phyloP scores from a whole-genome alignment of 148 eudicot genomes.

The Linanthus parryae region DNA sequence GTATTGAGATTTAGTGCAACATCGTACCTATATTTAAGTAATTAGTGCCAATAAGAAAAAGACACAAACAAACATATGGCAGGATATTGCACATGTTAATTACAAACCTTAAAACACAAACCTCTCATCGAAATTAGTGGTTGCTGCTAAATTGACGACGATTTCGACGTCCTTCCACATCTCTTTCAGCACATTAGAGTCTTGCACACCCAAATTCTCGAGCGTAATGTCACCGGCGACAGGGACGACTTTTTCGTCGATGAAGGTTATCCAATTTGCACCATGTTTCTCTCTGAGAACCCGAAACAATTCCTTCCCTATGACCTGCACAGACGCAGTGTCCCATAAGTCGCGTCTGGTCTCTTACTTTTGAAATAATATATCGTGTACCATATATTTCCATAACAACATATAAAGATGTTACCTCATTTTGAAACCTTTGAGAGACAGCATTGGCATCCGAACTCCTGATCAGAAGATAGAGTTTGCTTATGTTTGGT shows the following conservation, averaged over 20 bases:
- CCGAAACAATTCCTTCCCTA: slow-evolving; percentile 54
- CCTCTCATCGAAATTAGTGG: slow-evolving; percentile 19
- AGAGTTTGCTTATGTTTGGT: slow-evolving; percentile 7
- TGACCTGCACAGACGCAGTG: too few relatives aligned
- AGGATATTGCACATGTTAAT: too few relatives aligned
- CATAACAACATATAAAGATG: too few relatives aligned
- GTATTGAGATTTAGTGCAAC: slow-evolving; percentile 47
- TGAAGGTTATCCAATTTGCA: slow-evolving; percentile 25
- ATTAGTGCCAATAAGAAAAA: too few relatives aligned
- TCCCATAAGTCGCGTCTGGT: too few relatives aligned
- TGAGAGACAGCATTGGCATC: slow-evolving; percentile 7
- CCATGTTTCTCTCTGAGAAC: slow-evolving; percentile 49
- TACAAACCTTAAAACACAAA: too few relatives aligned
- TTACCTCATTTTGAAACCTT: slow-evolving; percentile 9
- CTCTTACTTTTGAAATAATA: too few relatives aligned
- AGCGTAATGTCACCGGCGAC: slow-evolving; percentile 52
- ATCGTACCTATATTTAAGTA: slow-evolving; percentile 70
- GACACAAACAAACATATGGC: too few relatives aligned
- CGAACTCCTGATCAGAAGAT: slow-evolving; percentile 8
- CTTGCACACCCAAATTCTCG: slow-evolving; percentile 40
- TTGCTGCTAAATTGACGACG: slow-evolving; percentile 8
- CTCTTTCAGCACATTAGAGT: slow-evolving; percentile 1
- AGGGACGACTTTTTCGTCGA: slow-evolving; percentile 43
- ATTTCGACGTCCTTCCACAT: slow-evolving; percentile 1
- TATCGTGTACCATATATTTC: too few relatives aligned